Percentiles rank a stretch among this genome's conserved stretches.
Evolutionary conservation across 139 green algal genomes (phyloP).

Genomic region (Asterochloris sp.): DNA sequence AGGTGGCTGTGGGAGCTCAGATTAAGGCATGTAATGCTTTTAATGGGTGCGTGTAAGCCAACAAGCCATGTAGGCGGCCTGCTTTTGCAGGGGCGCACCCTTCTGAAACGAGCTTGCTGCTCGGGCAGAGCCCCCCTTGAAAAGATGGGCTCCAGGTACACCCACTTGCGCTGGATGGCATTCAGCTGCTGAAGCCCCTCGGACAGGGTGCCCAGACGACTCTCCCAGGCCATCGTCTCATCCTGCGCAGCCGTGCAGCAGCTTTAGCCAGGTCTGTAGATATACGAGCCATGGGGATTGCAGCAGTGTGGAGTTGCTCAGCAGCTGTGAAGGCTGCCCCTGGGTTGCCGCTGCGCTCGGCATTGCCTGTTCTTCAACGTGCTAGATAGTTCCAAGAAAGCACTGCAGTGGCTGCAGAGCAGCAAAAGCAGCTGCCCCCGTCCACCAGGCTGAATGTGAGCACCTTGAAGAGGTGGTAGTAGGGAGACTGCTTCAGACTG

Average conservation of each 20-base stretch:
- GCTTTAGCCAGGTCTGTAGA: no score
- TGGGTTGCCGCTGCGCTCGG: no score
- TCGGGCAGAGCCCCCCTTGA: constrained; percentile 67
- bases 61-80: no score
- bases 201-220: constrained; percentile 48
- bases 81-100: background rate
- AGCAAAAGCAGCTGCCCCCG: background rate
- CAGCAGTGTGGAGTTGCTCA: no score
- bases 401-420: no score
- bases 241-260: constrained; percentile 23
- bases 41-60: no score
- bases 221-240: constrained; percentile 58
- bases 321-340: no score
- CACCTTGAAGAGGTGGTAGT: constrained; percentile 68
- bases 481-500: constrained; percentile 60
- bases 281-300: no score
- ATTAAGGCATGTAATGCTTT: no score
- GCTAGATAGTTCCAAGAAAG: no score
- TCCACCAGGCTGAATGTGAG: background rate
- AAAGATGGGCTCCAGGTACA: constrained; percentile 87
- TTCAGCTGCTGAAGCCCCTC: constrained; percentile 64
- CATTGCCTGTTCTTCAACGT: no score
- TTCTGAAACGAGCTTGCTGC: constrained; percentile 65
- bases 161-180: constrained; percentile 74
- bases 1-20: background rate